phyloP scores from a whole-genome alignment of 805 yeast genomes.

The Ogataea naganishii region DNA sequence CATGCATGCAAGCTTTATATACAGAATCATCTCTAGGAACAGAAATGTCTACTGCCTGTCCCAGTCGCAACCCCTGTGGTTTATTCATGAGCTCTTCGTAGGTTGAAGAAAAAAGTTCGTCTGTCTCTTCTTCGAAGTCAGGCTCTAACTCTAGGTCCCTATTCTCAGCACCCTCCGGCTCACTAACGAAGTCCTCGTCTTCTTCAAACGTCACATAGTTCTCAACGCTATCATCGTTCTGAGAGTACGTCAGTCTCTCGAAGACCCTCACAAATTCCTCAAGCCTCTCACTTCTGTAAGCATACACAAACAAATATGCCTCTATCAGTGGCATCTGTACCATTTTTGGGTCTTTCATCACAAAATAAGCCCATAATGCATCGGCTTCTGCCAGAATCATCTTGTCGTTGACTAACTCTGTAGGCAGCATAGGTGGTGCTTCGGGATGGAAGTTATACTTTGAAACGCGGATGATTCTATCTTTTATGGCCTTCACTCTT shows the following conservation, averaged over 20 bases:
- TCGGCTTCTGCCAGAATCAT: conserved; percentile 63
- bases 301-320: conserved; percentile 41
- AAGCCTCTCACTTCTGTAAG: conserved; percentile 24
- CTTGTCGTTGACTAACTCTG: conserved; percentile 27
- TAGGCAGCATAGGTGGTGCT: conserved; percentile 68
- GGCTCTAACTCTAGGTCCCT: conserved; percentile 9
- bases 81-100: conserved; percentile 2
- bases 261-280: conserved; percentile 28
- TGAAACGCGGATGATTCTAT: conserved; percentile 22
- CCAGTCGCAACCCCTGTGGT: conserved; percentile 6
- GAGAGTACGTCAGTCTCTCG: conserved; percentile 26
- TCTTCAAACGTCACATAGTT: conserved; percentile 10
- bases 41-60: conserved; percentile 11
- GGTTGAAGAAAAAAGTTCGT: conserved; percentile 2
- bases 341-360: conserved; percentile 32
- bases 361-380: conserved; percentile 61
- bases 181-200: conserved; percentile 3
- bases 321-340: conserved; percentile 36
- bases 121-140: conserved; percentile 7
- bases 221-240: conserved; percentile 17
- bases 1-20: conserved; percentile 56
- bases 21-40: conserved; percentile 36
- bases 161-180: conserved; percentile 9
- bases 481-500: conserved; percentile 32
- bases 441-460: conserved; percentile 22